Percentiles rank a stretch among this genome's conserved stretches.
phyloP scores from a whole-genome alignment of 768 basidiomycete genomes.

The Lepiota venenata region DNA sequence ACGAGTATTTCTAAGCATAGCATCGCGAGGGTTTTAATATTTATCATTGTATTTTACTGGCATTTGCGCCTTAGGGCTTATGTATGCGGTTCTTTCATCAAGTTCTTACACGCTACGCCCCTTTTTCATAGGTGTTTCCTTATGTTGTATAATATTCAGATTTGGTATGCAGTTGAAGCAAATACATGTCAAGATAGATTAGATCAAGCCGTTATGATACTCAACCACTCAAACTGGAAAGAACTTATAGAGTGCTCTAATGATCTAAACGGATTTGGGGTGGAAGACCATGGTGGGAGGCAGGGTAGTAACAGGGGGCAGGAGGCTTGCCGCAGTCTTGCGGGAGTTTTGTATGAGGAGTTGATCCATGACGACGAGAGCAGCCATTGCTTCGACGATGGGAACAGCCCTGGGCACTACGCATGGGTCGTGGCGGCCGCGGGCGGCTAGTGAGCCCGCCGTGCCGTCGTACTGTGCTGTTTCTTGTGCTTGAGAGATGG shows the following conservation, averaged over 20 bases:
- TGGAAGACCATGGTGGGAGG: conserved; percentile 85
- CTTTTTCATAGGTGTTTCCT: background rate
- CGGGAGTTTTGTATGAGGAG: conserved; percentile 88
- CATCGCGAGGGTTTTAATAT: background rate
- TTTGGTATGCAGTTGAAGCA: background rate
- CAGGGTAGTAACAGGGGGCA: conserved; percentile 86
- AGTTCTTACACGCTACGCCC: background rate
- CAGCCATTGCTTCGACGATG: conserved; percentile 98
- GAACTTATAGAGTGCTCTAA: conserved; percentile 11
- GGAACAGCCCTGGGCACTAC: conserved; percentile 97
- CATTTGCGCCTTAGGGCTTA: background rate
- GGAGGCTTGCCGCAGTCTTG: conserved; percentile 62
- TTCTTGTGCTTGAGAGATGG: conserved; percentile 87
- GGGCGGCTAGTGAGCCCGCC: conserved; percentile 80
- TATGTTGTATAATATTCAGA: background rate
- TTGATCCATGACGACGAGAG: conserved; percentile 92
- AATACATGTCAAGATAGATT: background rate
- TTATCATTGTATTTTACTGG: background rate
- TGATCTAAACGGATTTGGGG: conserved; percentile 32
- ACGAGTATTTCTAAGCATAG: conserved; percentile 24
- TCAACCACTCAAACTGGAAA: background rate
- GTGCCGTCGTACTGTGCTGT: conserved; percentile 96
- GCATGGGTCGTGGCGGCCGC: conserved; percentile 95
- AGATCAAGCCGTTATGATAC: background rate
- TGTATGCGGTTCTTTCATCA: background rate